Evolutionary conservation across 176 grass and related monocot genomes (phyloP).

Genomic region (Avena insularis): DNA sequence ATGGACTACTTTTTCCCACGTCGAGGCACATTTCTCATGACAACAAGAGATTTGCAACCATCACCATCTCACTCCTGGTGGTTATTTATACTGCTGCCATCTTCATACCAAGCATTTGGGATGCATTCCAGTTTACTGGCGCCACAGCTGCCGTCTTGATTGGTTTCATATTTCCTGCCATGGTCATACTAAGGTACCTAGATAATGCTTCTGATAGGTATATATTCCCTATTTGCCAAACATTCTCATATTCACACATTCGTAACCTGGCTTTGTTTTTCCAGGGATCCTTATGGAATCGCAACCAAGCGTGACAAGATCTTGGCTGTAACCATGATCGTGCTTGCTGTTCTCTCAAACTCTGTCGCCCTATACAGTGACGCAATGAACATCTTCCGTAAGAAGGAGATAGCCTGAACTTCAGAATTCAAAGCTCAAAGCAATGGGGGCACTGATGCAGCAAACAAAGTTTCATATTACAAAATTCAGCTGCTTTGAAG

Average conservation of each 20-base stretch:
- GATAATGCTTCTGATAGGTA: neutral
- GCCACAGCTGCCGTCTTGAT: slow-evolving; percentile 77
- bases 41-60: slow-evolving; percentile 65
- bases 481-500: slow-evolving; percentile 19
- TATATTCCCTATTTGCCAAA: neutral
- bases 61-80: slow-evolving; percentile 62
- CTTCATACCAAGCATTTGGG: slow-evolving; percentile 89
- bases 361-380: slow-evolving; percentile 85
- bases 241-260: neutral
- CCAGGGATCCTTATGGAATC: slow-evolving; percentile 77
- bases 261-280: slow-evolving; percentile 13
- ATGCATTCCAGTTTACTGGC: slow-evolving; percentile 88
- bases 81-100: slow-evolving; percentile 73
- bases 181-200: slow-evolving; percentile 75
- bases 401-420: slow-evolving; percentile 68
- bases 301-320: slow-evolving; percentile 72
- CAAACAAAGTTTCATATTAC: neutral
- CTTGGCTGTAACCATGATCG: slow-evolving; percentile 79
- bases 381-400: slow-evolving; percentile 52
- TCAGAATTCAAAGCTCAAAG: slow-evolving; percentile 19
- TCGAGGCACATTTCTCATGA: slow-evolving; percentile 69
- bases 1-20: slow-evolving; percentile 77
- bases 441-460: neutral
- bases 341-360: slow-evolving; percentile 80
- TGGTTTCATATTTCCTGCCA: slow-evolving; percentile 90